These are phyloP conservation scores for Cystobasidium slooffiae DNA, from an alignment of 1,284 basidiomycete genomes.

Conservation along the genomic window DNA sequence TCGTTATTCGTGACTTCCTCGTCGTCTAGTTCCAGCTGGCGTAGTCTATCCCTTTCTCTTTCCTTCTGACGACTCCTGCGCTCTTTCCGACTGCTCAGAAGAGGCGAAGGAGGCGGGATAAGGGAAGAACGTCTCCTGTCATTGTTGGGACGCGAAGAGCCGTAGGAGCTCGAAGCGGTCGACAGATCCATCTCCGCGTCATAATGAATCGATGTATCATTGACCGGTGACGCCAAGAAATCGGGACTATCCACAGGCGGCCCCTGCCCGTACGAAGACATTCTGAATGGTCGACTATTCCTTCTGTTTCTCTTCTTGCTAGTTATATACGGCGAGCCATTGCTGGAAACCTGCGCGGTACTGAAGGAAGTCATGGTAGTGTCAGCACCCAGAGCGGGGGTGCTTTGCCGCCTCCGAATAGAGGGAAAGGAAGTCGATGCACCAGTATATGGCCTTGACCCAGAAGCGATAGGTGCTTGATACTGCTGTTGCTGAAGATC, in stretches of 20 bases:
- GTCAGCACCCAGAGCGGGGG: conserved; percentile 11
- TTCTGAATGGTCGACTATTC: not conserved
- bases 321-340: conserved; percentile 1
- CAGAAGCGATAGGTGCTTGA: not conserved
- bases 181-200: conserved; percentile 25
- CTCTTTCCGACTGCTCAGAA: not conserved
- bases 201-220: not conserved
- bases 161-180: conserved; percentile 14
- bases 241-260: conserved; percentile 1
- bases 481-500: not conserved
- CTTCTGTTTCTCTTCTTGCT: conserved; percentile 6
- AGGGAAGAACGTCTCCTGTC: conserved; percentile 8
- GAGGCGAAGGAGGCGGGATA: conserved; percentile 1
- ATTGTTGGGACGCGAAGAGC: not conserved
- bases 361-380: not conserved
- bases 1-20: conserved; percentile 29
- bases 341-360: not conserved
- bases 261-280: not conserved
- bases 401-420: conserved; percentile 19
- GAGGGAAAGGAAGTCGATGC: not conserved
- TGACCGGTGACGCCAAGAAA: not conserved
- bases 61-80: conserved; percentile 3
- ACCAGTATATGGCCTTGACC: not conserved
- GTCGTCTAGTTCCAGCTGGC: conserved; percentile 26
- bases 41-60: conserved; percentile 1